A percentile compares a stretch with the other conserved stretches of the same genome.
Evolutionary conservation across 108 stramenopile species (phyloP).

Genomic region (Skeletonema tropicum): DNA sequence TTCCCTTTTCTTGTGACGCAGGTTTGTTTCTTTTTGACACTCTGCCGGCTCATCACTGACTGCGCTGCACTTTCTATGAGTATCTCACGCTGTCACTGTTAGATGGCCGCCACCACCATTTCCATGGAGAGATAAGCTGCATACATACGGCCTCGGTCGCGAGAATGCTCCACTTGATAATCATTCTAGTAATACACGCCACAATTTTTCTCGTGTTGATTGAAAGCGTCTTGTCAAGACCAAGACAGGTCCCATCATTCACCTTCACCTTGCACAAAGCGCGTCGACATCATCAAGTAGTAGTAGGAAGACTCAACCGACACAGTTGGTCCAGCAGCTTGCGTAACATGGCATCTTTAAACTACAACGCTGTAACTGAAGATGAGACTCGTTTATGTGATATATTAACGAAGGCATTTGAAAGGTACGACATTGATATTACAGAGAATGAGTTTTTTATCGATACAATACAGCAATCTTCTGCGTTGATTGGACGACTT

Average conservation of each 20-base stretch:
- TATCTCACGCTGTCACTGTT: too few species aligned
- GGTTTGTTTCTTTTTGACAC: too few species aligned
- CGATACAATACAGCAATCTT: conserved; percentile 2
- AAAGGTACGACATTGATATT: not conserved
- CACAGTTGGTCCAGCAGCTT: not conserved
- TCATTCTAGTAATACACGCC: not conserved
- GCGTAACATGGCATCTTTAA: not conserved
- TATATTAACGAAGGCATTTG: not conserved
- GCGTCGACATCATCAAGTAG: not conserved
- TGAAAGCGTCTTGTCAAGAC: not conserved
- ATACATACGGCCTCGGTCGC: not conserved
- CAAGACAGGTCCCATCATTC: not conserved
- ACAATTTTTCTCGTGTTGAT: not conserved
- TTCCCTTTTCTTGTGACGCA: too few species aligned
- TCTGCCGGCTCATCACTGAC: too few species aligned
- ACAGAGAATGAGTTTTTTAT: not conserved
- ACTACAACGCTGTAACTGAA: not conserved
- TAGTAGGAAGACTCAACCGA: not conserved
- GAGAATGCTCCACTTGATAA: not conserved
- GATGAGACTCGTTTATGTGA: not conserved
- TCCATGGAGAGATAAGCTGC: too few species aligned
- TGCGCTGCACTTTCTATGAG: too few species aligned
- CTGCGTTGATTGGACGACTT: not conserved
- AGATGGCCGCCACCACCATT: too few species aligned
- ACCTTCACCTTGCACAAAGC: not conserved